A percentile compares a stretch with the other conserved stretches of the same genome.
These are phyloP conservation scores for Endotrypanum monterogeii DNA, from an alignment of 208 protist genomes.

Conservation along the genomic window DNA sequence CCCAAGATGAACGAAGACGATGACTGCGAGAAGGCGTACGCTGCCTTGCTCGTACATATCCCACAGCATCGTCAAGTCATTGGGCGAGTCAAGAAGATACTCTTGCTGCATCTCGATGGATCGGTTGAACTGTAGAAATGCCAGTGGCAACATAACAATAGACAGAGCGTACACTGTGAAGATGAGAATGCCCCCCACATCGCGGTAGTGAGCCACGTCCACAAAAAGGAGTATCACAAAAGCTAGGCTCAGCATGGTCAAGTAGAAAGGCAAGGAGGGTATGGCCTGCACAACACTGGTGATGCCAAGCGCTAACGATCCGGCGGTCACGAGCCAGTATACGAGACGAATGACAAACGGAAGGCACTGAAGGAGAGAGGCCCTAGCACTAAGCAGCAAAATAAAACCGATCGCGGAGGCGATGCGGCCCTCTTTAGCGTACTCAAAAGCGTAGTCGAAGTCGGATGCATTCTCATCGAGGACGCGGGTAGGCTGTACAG, in stretches of 20 bases:
- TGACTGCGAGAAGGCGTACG: conserved; percentile 55
- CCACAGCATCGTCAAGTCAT: conserved; percentile 39
- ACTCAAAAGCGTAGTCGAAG: conserved; percentile 50
- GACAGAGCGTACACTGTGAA: conserved; percentile 37
- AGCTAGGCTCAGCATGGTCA: conserved; percentile 49
- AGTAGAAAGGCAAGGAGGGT: conserved; percentile 47
- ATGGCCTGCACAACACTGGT: conserved; percentile 52
- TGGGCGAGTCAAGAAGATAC: conserved; percentile 29
- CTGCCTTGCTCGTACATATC: conserved; percentile 67
- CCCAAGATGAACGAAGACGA: conserved; percentile 53
- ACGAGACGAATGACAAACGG: conserved; percentile 38
- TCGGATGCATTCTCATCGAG: conserved; percentile 24
- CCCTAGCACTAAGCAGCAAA: conserved; percentile 40
- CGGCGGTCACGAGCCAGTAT: conserved; percentile 54
- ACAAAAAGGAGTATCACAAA: conserved; percentile 54
- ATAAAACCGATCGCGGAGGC: conserved; percentile 39
- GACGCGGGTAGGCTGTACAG: conserved; percentile 47
- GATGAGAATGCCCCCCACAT: conserved; percentile 35
- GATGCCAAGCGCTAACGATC: conserved; percentile 52
- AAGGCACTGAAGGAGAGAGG: conserved; percentile 36
- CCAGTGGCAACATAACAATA: conserved; percentile 20
- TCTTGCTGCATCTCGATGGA: conserved; percentile 22
- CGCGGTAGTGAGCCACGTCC: conserved; percentile 71
- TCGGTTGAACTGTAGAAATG: conserved; percentile 35
- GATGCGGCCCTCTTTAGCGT: conserved; percentile 35